Evolutionary conservation across 1,284 basidiomycete species (phyloP), one percentile per base, ranked within the genome.

Genomic region (Ustilago nuda): DNA sequence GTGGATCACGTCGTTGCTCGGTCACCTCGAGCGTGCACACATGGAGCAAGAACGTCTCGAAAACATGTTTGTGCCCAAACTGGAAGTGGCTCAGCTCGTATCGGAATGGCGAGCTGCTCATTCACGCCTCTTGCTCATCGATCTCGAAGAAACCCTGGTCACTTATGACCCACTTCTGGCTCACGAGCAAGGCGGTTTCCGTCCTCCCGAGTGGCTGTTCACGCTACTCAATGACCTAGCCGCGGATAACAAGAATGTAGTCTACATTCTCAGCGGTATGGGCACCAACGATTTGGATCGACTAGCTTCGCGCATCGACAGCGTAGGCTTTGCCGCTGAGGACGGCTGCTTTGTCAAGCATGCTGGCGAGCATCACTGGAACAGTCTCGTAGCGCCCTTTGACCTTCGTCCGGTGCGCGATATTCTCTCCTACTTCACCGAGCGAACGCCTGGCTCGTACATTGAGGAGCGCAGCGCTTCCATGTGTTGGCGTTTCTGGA

Each of bases 321-420:
- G 88, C 43, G 87, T 94, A 59, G 93, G 93, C n/a, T 90, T 94
- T 70, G 90, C 93, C 0, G 92, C 93, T 0, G 93, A 95, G 87
- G 93, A 94, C 72, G 94, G 93, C 1, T 95, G 94, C 86, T 94
- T 91, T 83, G 89, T 94, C 83, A 92, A 91, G 87, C 89, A 91
- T 35, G 83, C 84, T 64, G 64, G 81, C 84, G 67, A 77, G 45
- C 84, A 37, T 84, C 55, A 85, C 23, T 94, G 93, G 94, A 89
- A 92, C 65, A 92, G 90, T 78, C 92, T 93, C 88, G 92, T 94
- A 7, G 88, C 90, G 3, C 92, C 92, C 80, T 89, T 92, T 75
- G 92, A 93, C 83, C 86, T 93, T 82, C 90, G 90, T 1, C 88
- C 92, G 0, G 93, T 92, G 83, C 85, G 92, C 59, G 93, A 94